These are phyloP conservation scores for Solanum commersonii DNA, from an alignment of 257 asterid genomes.

Conservation along the genomic window DNA sequence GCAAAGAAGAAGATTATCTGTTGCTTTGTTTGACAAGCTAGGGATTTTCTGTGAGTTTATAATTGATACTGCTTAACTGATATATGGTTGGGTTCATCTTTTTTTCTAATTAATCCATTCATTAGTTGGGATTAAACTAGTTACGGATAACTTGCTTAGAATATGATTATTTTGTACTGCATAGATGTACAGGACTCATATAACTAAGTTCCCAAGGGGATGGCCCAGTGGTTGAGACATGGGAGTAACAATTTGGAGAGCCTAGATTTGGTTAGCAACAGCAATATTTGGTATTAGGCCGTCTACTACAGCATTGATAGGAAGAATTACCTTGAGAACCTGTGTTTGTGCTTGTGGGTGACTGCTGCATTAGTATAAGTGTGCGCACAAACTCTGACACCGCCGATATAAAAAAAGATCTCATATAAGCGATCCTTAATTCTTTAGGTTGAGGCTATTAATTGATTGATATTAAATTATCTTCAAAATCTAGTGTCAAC, in stretches of 20 bases:
- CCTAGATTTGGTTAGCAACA: not conserved
- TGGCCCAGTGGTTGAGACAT: not conserved
- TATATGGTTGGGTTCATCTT: not conserved
- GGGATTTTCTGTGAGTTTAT: not conserved
- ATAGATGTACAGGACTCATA: not conserved
- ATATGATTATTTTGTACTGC: not conserved
- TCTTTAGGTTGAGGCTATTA: not conserved
- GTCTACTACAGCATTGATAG: not conserved
- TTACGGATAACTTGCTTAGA: not conserved
- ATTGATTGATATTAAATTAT: not conserved
- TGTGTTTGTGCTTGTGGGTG: not conserved
- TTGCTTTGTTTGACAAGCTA: not conserved
- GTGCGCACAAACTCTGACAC: not conserved
- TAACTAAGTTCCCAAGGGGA: not conserved
- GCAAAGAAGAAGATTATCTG: not conserved
- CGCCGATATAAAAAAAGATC: not conserved
- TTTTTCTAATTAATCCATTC: not conserved
- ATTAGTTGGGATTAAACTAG: not conserved
- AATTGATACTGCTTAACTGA: not conserved
- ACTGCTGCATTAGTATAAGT: not conserved
- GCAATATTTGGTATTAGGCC: not conserved
- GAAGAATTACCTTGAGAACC: not conserved
- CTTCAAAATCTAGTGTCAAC: not conserved
- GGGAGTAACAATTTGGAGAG: not conserved
- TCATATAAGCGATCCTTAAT: not conserved